Evolutionary conservation across 768 basidiomycete genomes (phyloP).

Genomic region (Naganishia vishniacii): DNA sequence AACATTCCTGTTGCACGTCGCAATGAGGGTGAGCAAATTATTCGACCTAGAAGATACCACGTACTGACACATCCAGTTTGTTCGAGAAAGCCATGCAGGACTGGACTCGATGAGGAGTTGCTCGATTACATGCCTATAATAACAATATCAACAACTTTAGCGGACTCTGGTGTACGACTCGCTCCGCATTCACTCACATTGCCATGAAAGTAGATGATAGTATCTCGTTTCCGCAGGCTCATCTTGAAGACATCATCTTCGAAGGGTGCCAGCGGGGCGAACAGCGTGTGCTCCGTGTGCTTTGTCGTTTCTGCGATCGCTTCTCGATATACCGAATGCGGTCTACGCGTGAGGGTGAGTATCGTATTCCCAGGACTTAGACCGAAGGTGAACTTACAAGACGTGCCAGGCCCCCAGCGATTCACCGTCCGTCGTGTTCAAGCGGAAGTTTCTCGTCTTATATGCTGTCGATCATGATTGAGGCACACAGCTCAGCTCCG

Average conservation of each 20-base stretch:
- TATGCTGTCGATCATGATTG: slow-evolving; percentile 54
- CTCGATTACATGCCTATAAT: not conserved
- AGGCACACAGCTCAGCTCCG: too few species aligned
- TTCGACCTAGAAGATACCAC: too few species aligned
- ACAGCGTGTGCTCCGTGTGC: slow-evolving; percentile 26
- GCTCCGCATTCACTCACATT: slow-evolving; percentile 51
- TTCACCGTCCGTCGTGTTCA: slow-evolving; percentile 70
- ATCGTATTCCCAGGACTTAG: slow-evolving; percentile 50
- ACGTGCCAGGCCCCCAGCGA: slow-evolving; percentile 57
- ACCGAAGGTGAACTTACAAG: slow-evolving; percentile 50
- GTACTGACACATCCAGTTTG: slow-evolving; percentile 38
- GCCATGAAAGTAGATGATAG: slow-evolving; percentile 87
- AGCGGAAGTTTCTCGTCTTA: slow-evolving; percentile 66
- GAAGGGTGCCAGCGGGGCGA: slow-evolving; percentile 47
- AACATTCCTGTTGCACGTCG: slow-evolving; percentile 58
- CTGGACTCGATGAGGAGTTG: slow-evolving; percentile 49
- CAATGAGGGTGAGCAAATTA: too few species aligned
- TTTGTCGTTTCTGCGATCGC: not conserved
- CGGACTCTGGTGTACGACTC: not conserved
- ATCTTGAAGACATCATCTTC: slow-evolving; percentile 53
- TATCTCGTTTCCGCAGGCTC: slow-evolving; percentile 61
- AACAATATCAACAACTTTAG: not conserved
- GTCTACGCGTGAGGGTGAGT: slow-evolving; percentile 44
- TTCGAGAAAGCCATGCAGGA: slow-evolving; percentile 62
- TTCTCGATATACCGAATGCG: slow-evolving; percentile 38